These are phyloP conservation scores for Phytophthora sp. DNA, from an alignment of 352 stramenopile species.

Conservation along the genomic window DNA sequence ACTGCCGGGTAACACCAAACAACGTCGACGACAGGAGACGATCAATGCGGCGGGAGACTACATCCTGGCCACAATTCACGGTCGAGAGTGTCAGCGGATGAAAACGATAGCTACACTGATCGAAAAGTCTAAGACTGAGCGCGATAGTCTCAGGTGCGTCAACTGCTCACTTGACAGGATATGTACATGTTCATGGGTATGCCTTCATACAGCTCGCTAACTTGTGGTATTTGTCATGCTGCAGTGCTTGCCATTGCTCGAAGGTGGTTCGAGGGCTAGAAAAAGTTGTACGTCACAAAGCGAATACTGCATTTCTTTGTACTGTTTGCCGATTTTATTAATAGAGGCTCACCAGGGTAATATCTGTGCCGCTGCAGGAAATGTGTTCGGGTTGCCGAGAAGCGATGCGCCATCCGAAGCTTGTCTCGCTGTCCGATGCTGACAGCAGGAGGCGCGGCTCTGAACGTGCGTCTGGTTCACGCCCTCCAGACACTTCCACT, in stretches of 20 bases:
- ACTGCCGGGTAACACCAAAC: conserved; percentile 29
- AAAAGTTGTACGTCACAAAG: conserved; percentile 46
- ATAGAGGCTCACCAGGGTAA: conserved; percentile 5
- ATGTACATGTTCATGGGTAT: neutral
- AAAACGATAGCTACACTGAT: conserved; percentile 60
- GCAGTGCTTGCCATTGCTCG: conserved; percentile 62
- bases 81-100: conserved; percentile 57
- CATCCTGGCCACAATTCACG: conserved; percentile 51
- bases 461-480: conserved; percentile 12
- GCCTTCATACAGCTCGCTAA: neutral
- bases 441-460: conserved; percentile 31
- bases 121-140: conserved; percentile 60
- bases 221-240: neutral
- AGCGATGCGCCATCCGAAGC: conserved; percentile 58
- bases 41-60: conserved; percentile 39
- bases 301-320: neutral
- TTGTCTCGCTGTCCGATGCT: conserved; percentile 43
- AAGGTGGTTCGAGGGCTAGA: conserved; percentile 51
- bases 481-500: neutral
- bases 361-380: conserved; percentile 36
- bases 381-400: conserved; percentile 62
- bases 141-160: conserved; percentile 54
- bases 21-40: conserved; percentile 21
- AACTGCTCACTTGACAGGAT: neutral
- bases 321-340: neutral